These are phyloP conservation scores for Urostyla sp. DNA, from an alignment of 73 alveolate genomes.

Conservation along the genomic window DNA sequence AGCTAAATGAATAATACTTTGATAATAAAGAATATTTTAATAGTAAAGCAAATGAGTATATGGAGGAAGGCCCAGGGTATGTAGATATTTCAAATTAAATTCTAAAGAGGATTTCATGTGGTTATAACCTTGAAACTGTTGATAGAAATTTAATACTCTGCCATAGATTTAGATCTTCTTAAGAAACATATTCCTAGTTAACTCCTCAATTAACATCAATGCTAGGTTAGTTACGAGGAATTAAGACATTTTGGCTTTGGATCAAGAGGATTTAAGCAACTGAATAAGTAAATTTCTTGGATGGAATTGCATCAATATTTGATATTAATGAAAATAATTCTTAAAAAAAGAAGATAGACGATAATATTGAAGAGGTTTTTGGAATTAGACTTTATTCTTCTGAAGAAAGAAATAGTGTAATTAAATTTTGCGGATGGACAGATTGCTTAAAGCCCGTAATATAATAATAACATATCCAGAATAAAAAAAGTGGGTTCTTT, in stretches of 20 bases:
- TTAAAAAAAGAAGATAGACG: not conserved
- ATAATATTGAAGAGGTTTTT: conserved; percentile 16
- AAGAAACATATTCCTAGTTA: not conserved
- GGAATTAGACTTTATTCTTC: not conserved
- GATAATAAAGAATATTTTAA: not conserved
- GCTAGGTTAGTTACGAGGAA: not conserved
- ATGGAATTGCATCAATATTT: conserved; percentile 1
- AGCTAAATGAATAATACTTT: not conserved
- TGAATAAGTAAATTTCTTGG: conserved; percentile 10
- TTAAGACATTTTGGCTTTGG: conserved; percentile 12
- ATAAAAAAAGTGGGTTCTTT: not conserved
- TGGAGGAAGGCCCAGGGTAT: conserved; percentile 33
- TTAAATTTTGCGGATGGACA: conserved; percentile 51
- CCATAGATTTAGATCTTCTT: conserved; percentile 7
- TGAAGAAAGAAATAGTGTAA: conserved; percentile 1
- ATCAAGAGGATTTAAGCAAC: not conserved
- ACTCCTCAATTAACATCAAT: not conserved
- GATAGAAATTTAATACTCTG: not conserved
- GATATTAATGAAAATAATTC: conserved; percentile 6
- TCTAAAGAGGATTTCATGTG: conserved; percentile 12
- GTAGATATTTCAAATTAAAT: conserved; percentile 8
- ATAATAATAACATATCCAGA: not conserved
- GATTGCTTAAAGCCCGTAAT: conserved; percentile 21
- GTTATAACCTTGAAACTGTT: conserved; percentile 21
- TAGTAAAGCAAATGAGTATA: not conserved